Evolutionary conservation across 2,329 filamentous ascomycete genomes (phyloP).

Genomic region (Botrytis deweyae): DNA sequence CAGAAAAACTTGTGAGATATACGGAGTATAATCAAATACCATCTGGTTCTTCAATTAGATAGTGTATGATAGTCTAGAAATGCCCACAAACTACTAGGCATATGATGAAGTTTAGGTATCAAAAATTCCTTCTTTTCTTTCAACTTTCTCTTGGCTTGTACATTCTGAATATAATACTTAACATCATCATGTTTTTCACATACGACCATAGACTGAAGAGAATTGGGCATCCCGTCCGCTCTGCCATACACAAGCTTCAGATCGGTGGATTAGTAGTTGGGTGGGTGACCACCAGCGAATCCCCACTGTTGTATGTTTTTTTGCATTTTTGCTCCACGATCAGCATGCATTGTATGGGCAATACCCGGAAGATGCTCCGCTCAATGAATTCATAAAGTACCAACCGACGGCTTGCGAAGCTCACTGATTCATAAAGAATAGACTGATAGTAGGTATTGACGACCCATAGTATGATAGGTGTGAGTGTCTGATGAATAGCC

Average conservation of each 20-base stretch:
- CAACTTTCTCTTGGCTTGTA: accelerated
- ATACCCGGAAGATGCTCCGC: neutral
- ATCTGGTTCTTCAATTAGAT: neutral
- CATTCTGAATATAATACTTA: accelerated
- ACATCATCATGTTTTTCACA: accelerated
- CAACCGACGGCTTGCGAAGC: neutral
- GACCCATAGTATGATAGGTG: neutral
- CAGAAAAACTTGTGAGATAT: neutral
- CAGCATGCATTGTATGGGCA: neutral
- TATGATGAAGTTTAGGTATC: too few species aligned
- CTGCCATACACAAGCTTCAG: constrained; percentile 13
- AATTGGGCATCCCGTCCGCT: constrained; percentile 13
- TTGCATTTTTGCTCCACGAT: neutral
- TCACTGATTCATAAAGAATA: neutral
- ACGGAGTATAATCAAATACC: neutral
- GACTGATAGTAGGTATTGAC: neutral
- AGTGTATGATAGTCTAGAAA: neutral
- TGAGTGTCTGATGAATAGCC: neutral
- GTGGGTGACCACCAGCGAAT: constrained; percentile 21
- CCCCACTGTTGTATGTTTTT: constrained; percentile 17
- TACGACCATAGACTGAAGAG: constrained; percentile 14
- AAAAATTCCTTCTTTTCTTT: too few species aligned
- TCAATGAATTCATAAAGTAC: neutral
- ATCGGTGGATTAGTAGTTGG: constrained; percentile 20
- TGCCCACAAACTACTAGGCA: neutral